phyloP scores from a whole-genome alignment of 1,284 basidiomycete species.

The Sanghuangporus weigelae region DNA sequence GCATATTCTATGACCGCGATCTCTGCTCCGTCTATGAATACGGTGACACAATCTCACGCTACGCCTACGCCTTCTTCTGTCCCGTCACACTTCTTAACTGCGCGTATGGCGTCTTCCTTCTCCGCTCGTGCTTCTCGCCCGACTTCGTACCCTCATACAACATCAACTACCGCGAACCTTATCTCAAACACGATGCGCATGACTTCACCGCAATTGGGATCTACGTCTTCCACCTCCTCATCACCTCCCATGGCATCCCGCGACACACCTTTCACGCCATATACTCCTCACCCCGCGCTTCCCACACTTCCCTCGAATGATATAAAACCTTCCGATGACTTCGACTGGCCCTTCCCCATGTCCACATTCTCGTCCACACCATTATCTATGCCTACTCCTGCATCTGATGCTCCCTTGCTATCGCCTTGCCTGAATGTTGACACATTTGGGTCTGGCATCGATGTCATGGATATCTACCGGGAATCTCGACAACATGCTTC shows the following conservation, averaged over 20 bases:
- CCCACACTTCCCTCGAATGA: not conserved
- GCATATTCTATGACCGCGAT: not conserved
- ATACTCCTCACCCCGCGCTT: not conserved
- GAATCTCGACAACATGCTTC: not conserved
- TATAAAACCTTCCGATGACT: not conserved
- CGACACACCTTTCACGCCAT: not conserved
- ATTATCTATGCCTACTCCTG: not conserved
- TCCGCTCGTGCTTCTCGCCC: not conserved
- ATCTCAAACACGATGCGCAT: not conserved
- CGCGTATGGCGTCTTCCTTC: not conserved
- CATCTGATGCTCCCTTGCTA: not conserved
- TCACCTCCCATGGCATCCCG: not conserved
- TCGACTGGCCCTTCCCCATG: not conserved
- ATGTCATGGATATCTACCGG: not conserved
- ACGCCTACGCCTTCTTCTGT: not conserved
- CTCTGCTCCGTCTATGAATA: not conserved
- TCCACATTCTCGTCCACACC: not conserved
- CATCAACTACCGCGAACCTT: not conserved
- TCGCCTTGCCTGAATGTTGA: not conserved
- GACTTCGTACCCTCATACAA: not conserved
- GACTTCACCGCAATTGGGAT: not conserved
- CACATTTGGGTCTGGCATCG: not conserved
- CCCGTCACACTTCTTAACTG: not conserved
- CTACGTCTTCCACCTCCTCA: constrained; percentile 1
- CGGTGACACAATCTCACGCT: not conserved